Percentiles rank a stretch among this genome's conserved stretches.
These are phyloP conservation scores for Aspergillus ibericus DNA, from an alignment of 2,329 filamentous ascomycete species.

Conservation along the genomic window DNA sequence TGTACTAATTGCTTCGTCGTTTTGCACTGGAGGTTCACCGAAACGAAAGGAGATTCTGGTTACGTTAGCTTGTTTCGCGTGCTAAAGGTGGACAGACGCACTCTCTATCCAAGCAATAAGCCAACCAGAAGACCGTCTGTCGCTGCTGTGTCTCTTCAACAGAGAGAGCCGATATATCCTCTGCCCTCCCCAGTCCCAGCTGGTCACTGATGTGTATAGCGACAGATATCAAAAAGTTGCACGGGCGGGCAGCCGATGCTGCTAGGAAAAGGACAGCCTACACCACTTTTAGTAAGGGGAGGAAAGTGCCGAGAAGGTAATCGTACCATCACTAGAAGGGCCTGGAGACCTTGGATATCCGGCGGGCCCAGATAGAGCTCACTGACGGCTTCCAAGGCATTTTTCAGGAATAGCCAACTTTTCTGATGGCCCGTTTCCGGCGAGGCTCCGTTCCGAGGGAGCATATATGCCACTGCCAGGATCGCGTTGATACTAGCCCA, in stretches of 20 bases:
- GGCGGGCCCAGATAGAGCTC: conserved; percentile 16
- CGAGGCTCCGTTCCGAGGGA: neutral
- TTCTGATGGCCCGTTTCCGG: conserved; percentile 11
- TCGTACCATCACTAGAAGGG: conserved; percentile 17
- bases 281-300: neutral
- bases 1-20: conserved; percentile 13
- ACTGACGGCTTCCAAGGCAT: conserved; percentile 14
- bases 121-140: conserved; percentile 17
- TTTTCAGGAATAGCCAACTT: conserved; percentile 20
- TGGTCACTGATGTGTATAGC: conserved; percentile 17
- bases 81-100: neutral
- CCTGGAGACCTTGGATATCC: conserved; percentile 15
- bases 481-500: conserved; percentile 19
- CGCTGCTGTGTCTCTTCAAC: conserved; percentile 9
- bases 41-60: conserved; percentile 19
- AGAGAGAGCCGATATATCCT: neutral
- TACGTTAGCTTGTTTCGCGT: neutral
- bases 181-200: conserved; percentile 10
- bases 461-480: conserved; percentile 15
- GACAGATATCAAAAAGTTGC: conserved; percentile 15
- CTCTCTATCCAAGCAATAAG: conserved; percentile 22
- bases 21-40: conserved; percentile 13
- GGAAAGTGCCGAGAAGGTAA: neutral
- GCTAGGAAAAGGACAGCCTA: conserved; percentile 14
- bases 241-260: conserved; percentile 13